Base-by-base conservation (phyloP, 31 red algal species). In the Bonnemaisonia californica region DNA sequence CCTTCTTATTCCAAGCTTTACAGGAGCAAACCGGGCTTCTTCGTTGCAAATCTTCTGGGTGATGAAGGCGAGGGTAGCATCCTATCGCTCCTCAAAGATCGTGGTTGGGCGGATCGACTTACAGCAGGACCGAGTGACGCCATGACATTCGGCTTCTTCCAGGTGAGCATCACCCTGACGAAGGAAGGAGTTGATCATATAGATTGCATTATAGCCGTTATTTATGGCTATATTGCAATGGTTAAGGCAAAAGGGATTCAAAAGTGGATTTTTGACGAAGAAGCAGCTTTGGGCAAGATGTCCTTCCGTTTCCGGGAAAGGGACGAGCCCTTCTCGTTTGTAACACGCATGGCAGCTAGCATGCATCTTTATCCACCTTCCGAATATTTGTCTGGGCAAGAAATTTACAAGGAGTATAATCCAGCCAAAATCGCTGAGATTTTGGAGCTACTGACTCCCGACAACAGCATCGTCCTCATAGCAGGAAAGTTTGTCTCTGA, bases 41-140 rank as follows among this genome's bases (percentile, higher is more conserved):
- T 72, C 40, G 71, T 98, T 13, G 62, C 82, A 36, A 72, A 84
- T 61, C 72, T 95, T 9, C 21, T 98, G 12, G 96, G 96, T 18
- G 84, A 98, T 59, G 96, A 98, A 79, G 89, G 92, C 1, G 72
- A 84, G 7, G 86, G 91, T 29, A 80, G 67, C 38, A 36, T 94
- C 39, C 55, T 86, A 1, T 57, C 63, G 22, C 41, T 73, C 71
- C 63, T 94, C 34, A 90, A 90, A 45, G 80, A 34, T 9, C 45
- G 48, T 32, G 86, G 80, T 34, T 94, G 84, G 85, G 85, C 87
- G 12, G 79, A 90, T 34, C 71, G 51, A 30, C 32, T 94, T 21
- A 29, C 55, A 2, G 79, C 82, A 19, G 62, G 86, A 16, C 34
- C 55, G 21, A 31, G 41, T 40, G 30, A 38, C 21, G 57, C 57